Percentiles rank a stretch among this genome's conserved stretches.
Evolutionary conservation across 495 filamentous ascomycete genomes (phyloP).

Genomic region (Penicillium turbatum): DNA sequence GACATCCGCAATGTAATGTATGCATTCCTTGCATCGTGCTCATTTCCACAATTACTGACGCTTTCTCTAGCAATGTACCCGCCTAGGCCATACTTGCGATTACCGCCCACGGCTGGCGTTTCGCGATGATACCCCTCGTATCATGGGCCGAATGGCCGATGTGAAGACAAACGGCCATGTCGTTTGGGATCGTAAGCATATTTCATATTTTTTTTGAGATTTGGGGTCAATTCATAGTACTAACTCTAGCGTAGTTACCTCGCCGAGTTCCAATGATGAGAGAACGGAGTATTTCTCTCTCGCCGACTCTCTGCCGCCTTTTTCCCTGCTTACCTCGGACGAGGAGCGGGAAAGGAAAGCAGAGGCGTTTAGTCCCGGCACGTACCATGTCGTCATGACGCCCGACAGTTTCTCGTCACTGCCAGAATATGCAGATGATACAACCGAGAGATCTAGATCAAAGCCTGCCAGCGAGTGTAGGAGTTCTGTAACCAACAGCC

Average conservation of each 20-base stretch:
- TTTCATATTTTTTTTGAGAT: too few species aligned
- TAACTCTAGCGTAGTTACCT: conserved; percentile 22
- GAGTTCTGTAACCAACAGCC: conserved; percentile 22
- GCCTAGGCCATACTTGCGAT: conserved; percentile 54
- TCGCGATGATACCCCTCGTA: conserved; percentile 52
- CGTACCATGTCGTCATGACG: conserved; percentile 53
- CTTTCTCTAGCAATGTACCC: conserved; percentile 47
- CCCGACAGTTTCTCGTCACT: conserved; percentile 52
- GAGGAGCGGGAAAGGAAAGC: conserved; percentile 59
- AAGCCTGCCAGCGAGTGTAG: conserved; percentile 13
- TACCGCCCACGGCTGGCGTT: conserved; percentile 54
- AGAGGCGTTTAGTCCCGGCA: conserved; percentile 48
- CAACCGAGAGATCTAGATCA: conserved; percentile 18
- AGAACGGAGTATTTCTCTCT: conserved; percentile 26
- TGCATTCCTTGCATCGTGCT: conserved; percentile 12
- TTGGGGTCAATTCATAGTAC: background rate
- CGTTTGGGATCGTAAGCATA: conserved; percentile 52
- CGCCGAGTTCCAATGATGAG: conserved; percentile 21
- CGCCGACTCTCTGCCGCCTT: conserved; percentile 48
- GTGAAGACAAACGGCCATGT: conserved; percentile 44
- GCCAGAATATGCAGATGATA: conserved; percentile 48
- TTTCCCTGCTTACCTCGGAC: conserved; percentile 52
- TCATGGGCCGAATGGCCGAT: conserved; percentile 53
- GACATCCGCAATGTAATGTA: conserved; percentile 51
- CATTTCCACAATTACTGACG: conserved; percentile 8